Conservation (phyloP, 2,329 filamentous ascomycete species). For the Aureobasidium sp. region DNA sequence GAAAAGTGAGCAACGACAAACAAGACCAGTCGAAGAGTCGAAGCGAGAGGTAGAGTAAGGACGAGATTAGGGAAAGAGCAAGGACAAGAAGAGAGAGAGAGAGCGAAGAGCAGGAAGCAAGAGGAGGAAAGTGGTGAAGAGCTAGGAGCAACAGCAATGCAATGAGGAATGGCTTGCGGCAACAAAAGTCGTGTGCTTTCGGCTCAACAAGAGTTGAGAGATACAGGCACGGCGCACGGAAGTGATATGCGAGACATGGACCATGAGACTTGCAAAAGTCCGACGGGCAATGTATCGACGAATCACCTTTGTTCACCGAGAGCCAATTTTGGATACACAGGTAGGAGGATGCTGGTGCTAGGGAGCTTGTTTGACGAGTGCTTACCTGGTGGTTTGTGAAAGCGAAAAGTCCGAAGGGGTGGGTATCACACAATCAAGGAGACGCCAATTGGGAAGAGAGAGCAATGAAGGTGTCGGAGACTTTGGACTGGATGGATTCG, state of each 20-base stretch:
- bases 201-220: constrained; percentile 16
- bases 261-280: constrained; percentile 10
- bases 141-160: constrained; percentile 11
- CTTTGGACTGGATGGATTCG: constrained; percentile 4
- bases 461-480: constrained; percentile 8
- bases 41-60: background rate
- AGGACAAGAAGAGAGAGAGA: constrained; percentile 7
- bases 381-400: constrained; percentile 11
- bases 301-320: constrained; percentile 4
- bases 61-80: background rate
- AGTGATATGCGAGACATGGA: constrained; percentile 11
- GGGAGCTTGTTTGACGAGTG: constrained; percentile 5
- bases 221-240: constrained; percentile 10
- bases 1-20: constrained; percentile 8
- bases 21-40: background rate
- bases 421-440: constrained; percentile 14
- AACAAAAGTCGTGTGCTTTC: constrained; percentile 6
- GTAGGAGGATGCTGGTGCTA: background rate
- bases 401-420: constrained; percentile 12
- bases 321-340: constrained; percentile 13
- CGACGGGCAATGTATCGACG: constrained; percentile 9
- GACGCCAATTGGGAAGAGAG: constrained; percentile 4
- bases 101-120: background rate
- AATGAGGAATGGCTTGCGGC: constrained; percentile 9
- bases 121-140: constrained; percentile 13